Percentiles rank a stretch among this genome's conserved stretches.
phyloP scores from a whole-genome alignment of 1,284 basidiomycete genomes.

The Ustilago curta region DNA sequence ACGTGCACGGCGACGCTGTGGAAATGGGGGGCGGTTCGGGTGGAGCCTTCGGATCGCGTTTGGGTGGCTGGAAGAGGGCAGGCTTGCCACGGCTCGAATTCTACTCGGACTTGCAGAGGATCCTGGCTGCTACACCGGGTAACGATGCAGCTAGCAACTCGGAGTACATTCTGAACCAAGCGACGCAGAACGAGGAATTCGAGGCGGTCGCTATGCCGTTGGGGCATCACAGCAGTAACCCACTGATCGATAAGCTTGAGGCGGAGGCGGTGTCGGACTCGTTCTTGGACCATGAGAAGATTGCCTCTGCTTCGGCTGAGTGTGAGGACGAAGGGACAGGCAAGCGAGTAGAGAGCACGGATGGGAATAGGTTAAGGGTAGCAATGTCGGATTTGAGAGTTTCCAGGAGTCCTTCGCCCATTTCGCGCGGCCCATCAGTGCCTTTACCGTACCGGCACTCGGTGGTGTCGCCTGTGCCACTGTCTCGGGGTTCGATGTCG shows the following conservation, averaged over 20 bases:
- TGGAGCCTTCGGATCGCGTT: constrained; percentile 39
- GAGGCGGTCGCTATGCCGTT: constrained; percentile 42
- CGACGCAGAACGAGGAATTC: constrained; percentile 11
- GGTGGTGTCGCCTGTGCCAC: constrained; percentile 3
- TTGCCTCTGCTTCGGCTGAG: background rate
- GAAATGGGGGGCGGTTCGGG: constrained; percentile 37
- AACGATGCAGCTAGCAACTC: constrained; percentile 39
- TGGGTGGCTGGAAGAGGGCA: constrained; percentile 43
- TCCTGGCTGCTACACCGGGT: constrained; percentile 36
- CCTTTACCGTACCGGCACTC: constrained; percentile 37
- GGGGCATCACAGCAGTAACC: constrained; percentile 22
- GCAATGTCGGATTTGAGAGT: background rate
- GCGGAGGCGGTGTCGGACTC: constrained; percentile 30
- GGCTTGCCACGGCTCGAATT: constrained; percentile 51
- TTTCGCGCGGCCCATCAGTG: constrained; percentile 14
- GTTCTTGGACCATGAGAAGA: constrained; percentile 30
- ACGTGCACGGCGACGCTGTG: constrained; percentile 37
- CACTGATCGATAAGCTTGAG: constrained; percentile 37
- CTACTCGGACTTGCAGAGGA: constrained; percentile 44
- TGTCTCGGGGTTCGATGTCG: constrained; percentile 15
- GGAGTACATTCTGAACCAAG: constrained; percentile 28
- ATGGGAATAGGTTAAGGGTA: constrained; percentile 8
- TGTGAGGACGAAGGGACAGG: background rate
- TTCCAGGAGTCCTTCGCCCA: constrained; percentile 22
- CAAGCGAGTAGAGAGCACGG: background rate